A percentile compares a stretch with the other conserved stretches of the same genome.
Evolutionary conservation across 2,329 filamentous ascomycete species (phyloP).

Genomic region (Monosporascus sp.): DNA sequence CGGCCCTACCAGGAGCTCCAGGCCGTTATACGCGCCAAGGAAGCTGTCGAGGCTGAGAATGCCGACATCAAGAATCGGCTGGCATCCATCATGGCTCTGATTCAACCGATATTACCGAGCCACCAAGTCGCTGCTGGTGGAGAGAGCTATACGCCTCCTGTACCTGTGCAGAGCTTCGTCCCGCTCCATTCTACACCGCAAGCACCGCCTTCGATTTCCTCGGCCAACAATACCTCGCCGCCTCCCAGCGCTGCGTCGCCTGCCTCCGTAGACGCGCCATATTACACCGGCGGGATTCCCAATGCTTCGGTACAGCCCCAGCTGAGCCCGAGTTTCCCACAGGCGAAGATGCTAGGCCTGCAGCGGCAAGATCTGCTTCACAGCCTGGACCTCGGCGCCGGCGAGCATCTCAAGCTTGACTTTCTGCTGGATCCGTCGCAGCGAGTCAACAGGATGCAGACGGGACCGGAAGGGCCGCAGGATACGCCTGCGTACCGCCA

Average conservation of each 20-base stretch:
- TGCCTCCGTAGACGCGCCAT: background rate
- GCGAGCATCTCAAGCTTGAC: slow-evolving; percentile 64
- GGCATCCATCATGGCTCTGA: slow-evolving; percentile 57
- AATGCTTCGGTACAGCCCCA: slow-evolving; percentile 9
- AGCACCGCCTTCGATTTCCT: slow-evolving; percentile 21
- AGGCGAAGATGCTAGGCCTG: slow-evolving; percentile 34
- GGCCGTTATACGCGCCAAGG: slow-evolving; percentile 67
- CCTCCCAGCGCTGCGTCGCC: slow-evolving; percentile 30
- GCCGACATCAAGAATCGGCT: slow-evolving; percentile 68
- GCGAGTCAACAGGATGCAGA: slow-evolving; percentile 47
- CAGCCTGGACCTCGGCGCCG: slow-evolving; percentile 52
- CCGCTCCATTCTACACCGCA: slow-evolving; percentile 14
- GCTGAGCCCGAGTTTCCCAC: slow-evolving; percentile 20
- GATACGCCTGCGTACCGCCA: slow-evolving; percentile 40
- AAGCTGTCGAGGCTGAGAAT: slow-evolving; percentile 73
- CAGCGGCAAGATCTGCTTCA: slow-evolving; percentile 47
- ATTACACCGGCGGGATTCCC: background rate
- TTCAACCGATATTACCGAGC: slow-evolving; percentile 50
- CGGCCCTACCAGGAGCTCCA: slow-evolving; percentile 83
- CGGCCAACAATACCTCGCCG: slow-evolving; percentile 31
- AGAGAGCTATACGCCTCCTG: background rate
- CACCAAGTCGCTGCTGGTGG: slow-evolving; percentile 10
- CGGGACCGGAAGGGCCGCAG: slow-evolving; percentile 42
- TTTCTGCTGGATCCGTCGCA: slow-evolving; percentile 63
- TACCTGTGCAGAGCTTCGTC: slow-evolving; percentile 10